Evolutionary conservation across 2,329 filamentous ascomycete species (phyloP), one percentile per base, ranked within the genome.

Genomic region (Aspergillus sp.): DNA sequence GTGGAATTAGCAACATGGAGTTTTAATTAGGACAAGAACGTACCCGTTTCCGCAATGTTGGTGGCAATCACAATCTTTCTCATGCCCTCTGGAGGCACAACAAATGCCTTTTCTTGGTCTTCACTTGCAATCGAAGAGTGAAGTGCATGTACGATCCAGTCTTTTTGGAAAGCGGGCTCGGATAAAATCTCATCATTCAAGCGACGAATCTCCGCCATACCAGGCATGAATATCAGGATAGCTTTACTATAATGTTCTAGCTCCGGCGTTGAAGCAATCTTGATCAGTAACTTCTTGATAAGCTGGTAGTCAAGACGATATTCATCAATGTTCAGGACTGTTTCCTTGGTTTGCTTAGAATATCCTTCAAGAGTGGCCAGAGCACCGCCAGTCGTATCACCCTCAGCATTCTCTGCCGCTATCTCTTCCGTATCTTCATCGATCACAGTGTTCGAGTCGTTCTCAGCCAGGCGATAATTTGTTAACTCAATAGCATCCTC

Each of bases 71-170:
- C 91, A 51, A 98, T 93, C 70, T 98, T 98, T 50, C 90, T 81
- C 44, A 83, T 76, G 0, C 91, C 91, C 3, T 76, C 77, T 1
- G 90, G 89, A 5, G 93, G 93, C 0, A 95, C 70, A 5, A 88
- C 73, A 62, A 98, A 98, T 0, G 93, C 93, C 30, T 86, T 84
- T 66, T 98, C 91, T 63, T 98, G 93, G 48, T 98, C 93, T 58
- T 97, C 91, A 37, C 87, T 96, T 8, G 91, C 90, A 54, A 98
- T 96, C 0, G 87, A 89, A 0, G 93, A 97, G 63, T 98, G 93
- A 31, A 98, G 75, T 9, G 90, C 86, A 63, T 95, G 90, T 1
- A 98, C 76, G 42, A 88, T 78, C 90, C 91, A 98, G 43, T 82
- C 78, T 32, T 77, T 76, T 30, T 79, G 74, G 64, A 97, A 96